Evolutionary conservation across 352 stramenopile species (phyloP).

Genomic region (Phytophthora palmivora): DNA sequence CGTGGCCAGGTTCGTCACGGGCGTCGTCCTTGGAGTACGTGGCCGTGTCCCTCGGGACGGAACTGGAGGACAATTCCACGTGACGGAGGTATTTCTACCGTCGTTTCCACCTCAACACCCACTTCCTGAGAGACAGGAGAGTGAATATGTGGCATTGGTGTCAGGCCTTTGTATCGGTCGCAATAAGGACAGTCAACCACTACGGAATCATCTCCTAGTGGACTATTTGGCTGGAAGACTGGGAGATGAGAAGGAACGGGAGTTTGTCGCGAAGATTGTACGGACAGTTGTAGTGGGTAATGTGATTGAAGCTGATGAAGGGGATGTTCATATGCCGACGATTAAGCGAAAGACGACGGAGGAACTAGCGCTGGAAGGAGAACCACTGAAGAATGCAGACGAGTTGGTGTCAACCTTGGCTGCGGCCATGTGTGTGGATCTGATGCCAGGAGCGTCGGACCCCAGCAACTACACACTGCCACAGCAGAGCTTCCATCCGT

Average conservation of each 20-base stretch:
- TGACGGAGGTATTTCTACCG: conserved; percentile 68
- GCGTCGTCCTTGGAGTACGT: conserved; percentile 75
- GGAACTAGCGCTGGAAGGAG: conserved; percentile 49
- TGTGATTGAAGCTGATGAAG: conserved; percentile 34
- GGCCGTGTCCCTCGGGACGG: conserved; percentile 55
- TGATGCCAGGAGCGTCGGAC: conserved; percentile 91
- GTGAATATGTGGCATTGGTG: conserved; percentile 73
- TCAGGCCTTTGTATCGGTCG: conserved; percentile 60
- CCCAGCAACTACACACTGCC: conserved; percentile 91
- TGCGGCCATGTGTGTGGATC: conserved; percentile 89
- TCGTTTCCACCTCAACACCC: conserved; percentile 54
- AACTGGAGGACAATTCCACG: conserved; percentile 55
- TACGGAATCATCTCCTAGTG: conserved; percentile 70
- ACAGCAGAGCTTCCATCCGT: conserved; percentile 95
- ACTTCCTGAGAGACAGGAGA: conserved; percentile 54
- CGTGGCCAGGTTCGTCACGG: conserved; percentile 66
- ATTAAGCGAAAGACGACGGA: conserved; percentile 57
- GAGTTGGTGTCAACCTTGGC: conserved; percentile 76
- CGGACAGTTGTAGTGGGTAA: conserved; percentile 82
- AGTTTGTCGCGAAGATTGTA: conserved; percentile 76
- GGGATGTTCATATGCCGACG: conserved; percentile 33
- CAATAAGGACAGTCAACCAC: conserved; percentile 39
- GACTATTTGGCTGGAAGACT: conserved; percentile 82
- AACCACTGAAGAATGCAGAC: conserved; percentile 75
- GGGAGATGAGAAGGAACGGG: conserved; percentile 56